Evolutionary conservation across 2,329 filamentous ascomycete species (phyloP).

Genomic region (Ascochyta fabae): DNA sequence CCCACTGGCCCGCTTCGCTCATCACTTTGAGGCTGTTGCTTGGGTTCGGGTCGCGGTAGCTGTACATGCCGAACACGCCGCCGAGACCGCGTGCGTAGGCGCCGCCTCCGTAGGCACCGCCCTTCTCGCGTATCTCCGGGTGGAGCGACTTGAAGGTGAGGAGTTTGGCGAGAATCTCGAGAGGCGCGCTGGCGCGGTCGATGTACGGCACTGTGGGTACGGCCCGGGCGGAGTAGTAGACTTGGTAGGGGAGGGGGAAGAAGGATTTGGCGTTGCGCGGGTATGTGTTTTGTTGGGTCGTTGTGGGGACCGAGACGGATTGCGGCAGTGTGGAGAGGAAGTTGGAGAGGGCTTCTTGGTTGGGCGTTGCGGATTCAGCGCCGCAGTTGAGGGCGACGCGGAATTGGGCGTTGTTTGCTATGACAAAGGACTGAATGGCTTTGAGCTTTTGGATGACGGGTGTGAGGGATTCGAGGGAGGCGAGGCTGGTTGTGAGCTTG

Average conservation of each 20-base stretch:
- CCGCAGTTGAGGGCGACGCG: constrained; percentile 89
- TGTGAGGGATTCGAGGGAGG: constrained; percentile 73
- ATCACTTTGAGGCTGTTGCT: constrained; percentile 87
- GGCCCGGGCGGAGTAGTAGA: constrained; percentile 88
- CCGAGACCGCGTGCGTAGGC: constrained; percentile 81
- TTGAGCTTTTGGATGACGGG: constrained; percentile 85
- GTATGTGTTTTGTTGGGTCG: constrained; percentile 44
- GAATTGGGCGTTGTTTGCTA: constrained; percentile 70
- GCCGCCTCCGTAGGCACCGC: constrained; percentile 92
- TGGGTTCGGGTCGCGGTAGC: constrained; percentile 95
- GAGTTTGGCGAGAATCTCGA: constrained; percentile 88
- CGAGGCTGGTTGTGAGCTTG: constrained; percentile 79
- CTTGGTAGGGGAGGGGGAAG: constrained; percentile 94
- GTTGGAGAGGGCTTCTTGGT: constrained; percentile 71
- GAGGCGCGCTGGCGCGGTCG: constrained; percentile 73
- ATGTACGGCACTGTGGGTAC: constrained; percentile 85
- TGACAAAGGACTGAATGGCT: constrained; percentile 78
- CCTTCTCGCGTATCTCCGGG: constrained; percentile 97
- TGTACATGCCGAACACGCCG: constrained; percentile 92
- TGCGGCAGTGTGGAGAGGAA: constrained; percentile 71
- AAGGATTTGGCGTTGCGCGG: constrained; percentile 71
- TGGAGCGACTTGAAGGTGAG: constrained; percentile 96
- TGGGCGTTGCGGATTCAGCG: constrained; percentile 70
- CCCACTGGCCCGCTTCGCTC: constrained; percentile 81
- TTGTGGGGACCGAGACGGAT: constrained; percentile 38